Base-by-base conservation (phyloP, 148 eudicot species). In the Camellia sinensis region DNA sequence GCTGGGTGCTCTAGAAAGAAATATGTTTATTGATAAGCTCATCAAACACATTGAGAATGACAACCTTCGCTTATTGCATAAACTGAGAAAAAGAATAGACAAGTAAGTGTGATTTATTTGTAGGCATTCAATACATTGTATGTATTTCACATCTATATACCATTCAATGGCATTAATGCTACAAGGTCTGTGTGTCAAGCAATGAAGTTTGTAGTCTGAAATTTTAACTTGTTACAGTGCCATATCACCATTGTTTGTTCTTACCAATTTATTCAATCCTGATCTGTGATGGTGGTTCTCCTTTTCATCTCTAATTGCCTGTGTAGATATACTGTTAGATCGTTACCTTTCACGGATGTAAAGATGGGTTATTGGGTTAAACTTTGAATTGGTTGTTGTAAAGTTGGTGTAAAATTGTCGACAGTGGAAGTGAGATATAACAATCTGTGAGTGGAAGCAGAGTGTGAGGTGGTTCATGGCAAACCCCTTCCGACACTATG, bases 401-500 rank as follows among this genome's bases (percentile, higher is more conserved):
- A 97, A 85, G 93, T 90, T 90, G 97, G 93, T 61, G 78, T 93
- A 69, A 77, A 92, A 46, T 80, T 90, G 74, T 97, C 98, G 7
- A 82, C 91, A 2, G 90, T 29, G 37, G 37, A 29, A 29, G 37
- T 29, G 37, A 29, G 37, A 29, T 29, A n/a, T n/a, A 29, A 29
- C 37, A 29, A 29, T 29, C 37, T 29, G 1, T 61, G 41, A 52
- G 89, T 95, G 73, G 92, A 91, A 72, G 96, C 93, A 9, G 85
- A 87, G 79, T 93, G 96, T 82, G 88, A 88, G 82, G 92, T 95
- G 4, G 90, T 93, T 63, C 82, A 87, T 75, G 98, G 98, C 18
- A 95, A 91, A 88, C 96, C 98, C 18, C 93, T 95, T 43, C 97
- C 98, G 0, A 90, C 98, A 50, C 91, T 95, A 5, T 95, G 97